Evolutionary conservation across 176 grass and related monocot species (phyloP), one percentile per base, ranked within the genome.

Genomic region (maize (Zea mays)): DNA sequence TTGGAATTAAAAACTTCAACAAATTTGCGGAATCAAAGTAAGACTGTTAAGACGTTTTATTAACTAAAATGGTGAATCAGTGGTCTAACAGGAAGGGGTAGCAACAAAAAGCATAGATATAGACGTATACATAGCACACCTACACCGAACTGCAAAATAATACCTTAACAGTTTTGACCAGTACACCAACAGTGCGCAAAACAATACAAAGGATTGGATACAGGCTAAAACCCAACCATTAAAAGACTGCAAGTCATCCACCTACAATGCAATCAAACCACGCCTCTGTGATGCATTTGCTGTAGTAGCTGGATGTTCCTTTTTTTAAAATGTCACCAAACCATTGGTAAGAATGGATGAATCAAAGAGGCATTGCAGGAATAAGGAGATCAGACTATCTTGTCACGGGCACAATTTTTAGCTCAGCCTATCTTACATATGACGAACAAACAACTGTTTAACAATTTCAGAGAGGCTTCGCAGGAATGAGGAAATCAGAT

Each of bases 401-500:
- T 27, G 27, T 66, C 52, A 42, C 14, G 40, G 42, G 69, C 14
- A 67, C 41, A 67, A 1, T 38, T 63, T 20, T 54, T 51, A 52
- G 69, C 35, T 36, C 70, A 16, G 6, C 20, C 41, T 50, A 42
- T 8, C 64, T 59, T 48, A 65, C 15, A 2, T 70, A 36, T 72
- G 39, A 11, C 39, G 59, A 60, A 44, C 17, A 50, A 34, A 65
- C 0, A 67, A 67, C 33, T 13, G 12, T 36, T 41, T 2, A 74
- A 61, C 13, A 65, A 51, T 51, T 67, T 27, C 6, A 74, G 42
- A 74, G 17, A 81, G 1, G 45, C 21, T 46, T 42, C 10, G 19
- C 38, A 1, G 19, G 54, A 17, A 65, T 58, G 14, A 69, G 46
- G 20, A 86, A 76, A 77, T 40, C 12, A 46, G 66, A 66, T 60